A percentile compares a stretch with the other conserved stretches of the same genome.
Conservation (phyloP, 768 basidiomycete genomes). For the Gymnopilus junonius region DNA sequence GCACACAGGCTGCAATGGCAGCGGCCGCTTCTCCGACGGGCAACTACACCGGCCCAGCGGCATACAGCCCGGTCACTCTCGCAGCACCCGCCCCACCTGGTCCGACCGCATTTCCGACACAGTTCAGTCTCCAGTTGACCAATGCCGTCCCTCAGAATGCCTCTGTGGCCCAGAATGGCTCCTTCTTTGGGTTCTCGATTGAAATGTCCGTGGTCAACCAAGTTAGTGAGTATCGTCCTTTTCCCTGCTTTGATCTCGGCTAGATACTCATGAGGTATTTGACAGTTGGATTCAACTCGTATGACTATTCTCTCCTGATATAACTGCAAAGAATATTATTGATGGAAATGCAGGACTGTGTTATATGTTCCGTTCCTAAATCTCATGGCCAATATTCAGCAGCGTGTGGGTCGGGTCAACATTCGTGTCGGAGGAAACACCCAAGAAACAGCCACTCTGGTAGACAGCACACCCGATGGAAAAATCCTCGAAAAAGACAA, state of each 20-base stretch:
- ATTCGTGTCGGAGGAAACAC: constrained; percentile 82
- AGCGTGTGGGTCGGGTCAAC: constrained; percentile 64
- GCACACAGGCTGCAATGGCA: not conserved
- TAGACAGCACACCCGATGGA: constrained; percentile 50
- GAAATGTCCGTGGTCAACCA: constrained; percentile 67
- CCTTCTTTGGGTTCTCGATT: constrained; percentile 61
- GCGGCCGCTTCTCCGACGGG: constrained; percentile 20
- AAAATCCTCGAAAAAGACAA: constrained; percentile 55
- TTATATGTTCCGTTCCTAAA: constrained; percentile 73
- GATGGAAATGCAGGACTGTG: constrained; percentile 36
- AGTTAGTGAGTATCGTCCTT: constrained; percentile 47
- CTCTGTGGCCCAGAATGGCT: constrained; percentile 42
- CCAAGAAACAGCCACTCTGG: constrained; percentile 67
- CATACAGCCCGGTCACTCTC: constrained; percentile 57
- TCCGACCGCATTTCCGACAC: constrained; percentile 42
- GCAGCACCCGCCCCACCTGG: constrained; percentile 55
- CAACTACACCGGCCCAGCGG: constrained; percentile 53
- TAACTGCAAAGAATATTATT: constrained; percentile 17
- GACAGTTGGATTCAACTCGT: constrained; percentile 14
- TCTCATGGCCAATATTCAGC: constrained; percentile 69
- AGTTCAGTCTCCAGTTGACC: constrained; percentile 51
- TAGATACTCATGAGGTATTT: not conserved
- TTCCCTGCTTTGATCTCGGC: not conserved
- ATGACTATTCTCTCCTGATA: not conserved
- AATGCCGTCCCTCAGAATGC: constrained; percentile 37